These are phyloP conservation scores for Ophiorrhiza pumila DNA, from an alignment of 257 asterid genomes.

Conservation along the genomic window DNA sequence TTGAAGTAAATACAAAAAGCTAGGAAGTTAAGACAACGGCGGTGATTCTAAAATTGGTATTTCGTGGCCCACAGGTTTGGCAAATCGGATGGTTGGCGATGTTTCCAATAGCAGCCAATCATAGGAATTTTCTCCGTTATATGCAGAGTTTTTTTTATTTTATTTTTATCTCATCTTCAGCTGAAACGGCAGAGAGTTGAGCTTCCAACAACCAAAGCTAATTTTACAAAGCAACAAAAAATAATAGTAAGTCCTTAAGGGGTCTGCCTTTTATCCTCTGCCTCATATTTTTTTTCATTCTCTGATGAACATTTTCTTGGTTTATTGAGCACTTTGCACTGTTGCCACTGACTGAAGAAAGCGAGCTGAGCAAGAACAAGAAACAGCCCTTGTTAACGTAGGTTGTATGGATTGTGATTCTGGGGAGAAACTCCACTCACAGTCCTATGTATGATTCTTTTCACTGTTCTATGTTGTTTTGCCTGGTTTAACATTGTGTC, in stretches of 20 bases:
- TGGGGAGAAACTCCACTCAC: not conserved
- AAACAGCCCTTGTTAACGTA: not conserved
- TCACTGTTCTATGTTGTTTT: not conserved
- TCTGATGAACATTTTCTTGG: not conserved
- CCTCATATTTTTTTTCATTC: not conserved
- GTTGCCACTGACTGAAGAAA: not conserved
- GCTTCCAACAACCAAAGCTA: not conserved
- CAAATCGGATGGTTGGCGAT: slow-evolving; percentile 49
- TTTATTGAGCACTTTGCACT: no score
- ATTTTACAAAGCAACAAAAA: slow-evolving; percentile 1
- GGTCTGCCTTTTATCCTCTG: slow-evolving; percentile 16
- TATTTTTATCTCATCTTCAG: slow-evolving; percentile 8
- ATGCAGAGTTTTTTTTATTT: no score
- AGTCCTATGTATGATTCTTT: not conserved
- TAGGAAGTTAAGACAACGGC: not conserved
- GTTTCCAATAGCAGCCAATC: slow-evolving; percentile 53
- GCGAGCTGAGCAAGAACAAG: no score
- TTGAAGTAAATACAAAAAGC: not conserved
- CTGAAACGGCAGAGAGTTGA: slow-evolving; percentile 8
- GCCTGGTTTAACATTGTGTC: not conserved
- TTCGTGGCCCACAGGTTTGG: slow-evolving; percentile 27
- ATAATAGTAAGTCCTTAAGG: no score
- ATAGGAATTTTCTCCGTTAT: slow-evolving; percentile 33
- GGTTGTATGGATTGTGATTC: not conserved
- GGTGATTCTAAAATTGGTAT: not conserved